Conservation (phyloP, 495 filamentous ascomycete genomes). For the Darksidea phi region DNA sequence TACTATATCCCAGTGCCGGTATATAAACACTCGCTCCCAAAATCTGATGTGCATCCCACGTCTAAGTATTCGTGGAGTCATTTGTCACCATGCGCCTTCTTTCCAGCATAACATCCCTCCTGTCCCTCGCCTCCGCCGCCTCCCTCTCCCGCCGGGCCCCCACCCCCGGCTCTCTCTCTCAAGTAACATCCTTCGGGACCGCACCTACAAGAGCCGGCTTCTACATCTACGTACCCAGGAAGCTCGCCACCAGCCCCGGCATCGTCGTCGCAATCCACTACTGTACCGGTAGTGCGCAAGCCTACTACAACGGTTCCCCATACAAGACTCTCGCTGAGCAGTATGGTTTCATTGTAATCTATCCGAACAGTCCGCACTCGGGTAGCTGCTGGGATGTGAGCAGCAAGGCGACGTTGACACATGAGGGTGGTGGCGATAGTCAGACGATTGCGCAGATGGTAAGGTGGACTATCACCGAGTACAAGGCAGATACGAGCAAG, state of each 20-base stretch:
- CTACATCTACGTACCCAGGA: conserved; percentile 31
- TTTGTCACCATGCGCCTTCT: too few relatives aligned
- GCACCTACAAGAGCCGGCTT: conserved; percentile 1
- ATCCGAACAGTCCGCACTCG: conserved; percentile 48
- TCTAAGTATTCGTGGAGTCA: too few relatives aligned
- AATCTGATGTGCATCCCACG: too few relatives aligned
- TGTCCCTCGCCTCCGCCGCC: too few relatives aligned
- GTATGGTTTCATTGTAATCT: conserved; percentile 57
- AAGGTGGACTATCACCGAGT: conserved; percentile 50
- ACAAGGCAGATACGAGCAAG: conserved; percentile 49
- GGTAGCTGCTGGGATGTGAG: conserved; percentile 59
- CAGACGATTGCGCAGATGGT: conserved; percentile 58
- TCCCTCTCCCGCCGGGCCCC: too few relatives aligned
- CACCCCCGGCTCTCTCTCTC: not conserved
- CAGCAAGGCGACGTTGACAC: conserved; percentile 48
- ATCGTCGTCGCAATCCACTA: conserved; percentile 35
- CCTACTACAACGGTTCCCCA: conserved; percentile 35
- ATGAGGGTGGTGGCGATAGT: conserved; percentile 54
- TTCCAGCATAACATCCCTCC: too few relatives aligned
- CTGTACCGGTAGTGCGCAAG: conserved; percentile 34
- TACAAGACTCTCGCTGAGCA: conserved; percentile 48
- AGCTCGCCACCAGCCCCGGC: conserved; percentile 18
- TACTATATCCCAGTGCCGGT: too few relatives aligned
- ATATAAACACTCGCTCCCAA: too few relatives aligned
- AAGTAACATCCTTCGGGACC: conserved; percentile 1